Percentiles rank a stretch among this genome's conserved stretches.
phyloP scores from a whole-genome alignment of 495 filamentous ascomycete species.

The Daldinia caldariorum region DNA sequence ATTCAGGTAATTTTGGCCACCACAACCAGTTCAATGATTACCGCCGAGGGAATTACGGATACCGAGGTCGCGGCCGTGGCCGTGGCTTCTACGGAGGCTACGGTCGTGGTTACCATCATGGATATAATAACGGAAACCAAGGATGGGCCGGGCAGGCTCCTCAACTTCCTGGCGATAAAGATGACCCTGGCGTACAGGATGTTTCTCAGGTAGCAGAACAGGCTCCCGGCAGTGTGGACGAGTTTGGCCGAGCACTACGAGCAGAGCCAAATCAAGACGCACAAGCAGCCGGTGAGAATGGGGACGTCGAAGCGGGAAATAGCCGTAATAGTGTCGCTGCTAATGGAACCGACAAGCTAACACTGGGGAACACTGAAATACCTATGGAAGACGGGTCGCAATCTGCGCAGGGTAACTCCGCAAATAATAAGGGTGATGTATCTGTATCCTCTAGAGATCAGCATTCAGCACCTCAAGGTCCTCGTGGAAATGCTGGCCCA shows the following conservation, averaged over 20 bases:
- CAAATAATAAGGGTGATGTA: constrained; percentile 47
- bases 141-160: constrained; percentile 43
- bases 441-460: constrained; percentile 47
- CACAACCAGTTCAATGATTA: constrained; percentile 71
- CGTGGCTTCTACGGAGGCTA: constrained; percentile 62
- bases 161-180: constrained; percentile 50
- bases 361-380: constrained; percentile 32
- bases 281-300: constrained; percentile 35
- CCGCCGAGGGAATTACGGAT: constrained; percentile 65
- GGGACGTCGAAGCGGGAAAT: constrained; percentile 21
- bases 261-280: constrained; percentile 37
- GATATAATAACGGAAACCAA: constrained; percentile 44
- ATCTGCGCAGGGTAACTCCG: constrained; percentile 38
- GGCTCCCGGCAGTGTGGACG: constrained; percentile 55
- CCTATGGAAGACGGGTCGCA: constrained; percentile 36
- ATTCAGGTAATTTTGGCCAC: constrained; percentile 70
- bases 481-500: constrained; percentile 33
- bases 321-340: constrained; percentile 32
- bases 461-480: constrained; percentile 40
- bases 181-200: constrained; percentile 51
- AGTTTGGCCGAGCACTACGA: constrained; percentile 62
- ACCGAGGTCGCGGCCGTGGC: constrained; percentile 71
- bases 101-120: constrained; percentile 56
- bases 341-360: constrained; percentile 32
- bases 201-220: constrained; percentile 50